phyloP scores from a whole-genome alignment of 2,329 filamentous ascomycete genomes.

The Amauroascus verrucosus region DNA sequence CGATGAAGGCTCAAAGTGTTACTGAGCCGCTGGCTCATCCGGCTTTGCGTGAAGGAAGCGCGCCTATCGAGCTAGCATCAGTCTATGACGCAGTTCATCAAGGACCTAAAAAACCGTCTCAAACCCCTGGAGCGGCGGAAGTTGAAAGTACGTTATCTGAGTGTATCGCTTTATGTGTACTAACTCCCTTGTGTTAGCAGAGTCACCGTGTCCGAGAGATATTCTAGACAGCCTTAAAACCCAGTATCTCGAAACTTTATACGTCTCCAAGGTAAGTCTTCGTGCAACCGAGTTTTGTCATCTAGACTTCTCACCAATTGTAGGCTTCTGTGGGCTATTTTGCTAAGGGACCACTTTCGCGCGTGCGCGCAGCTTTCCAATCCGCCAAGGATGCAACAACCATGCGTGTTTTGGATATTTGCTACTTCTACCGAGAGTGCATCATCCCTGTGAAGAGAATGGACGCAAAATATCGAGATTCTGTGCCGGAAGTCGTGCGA shows the following conservation, averaged over 20 bases:
- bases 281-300: not conserved
- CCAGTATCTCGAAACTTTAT: conserved; percentile 37
- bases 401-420: conserved; percentile 23
- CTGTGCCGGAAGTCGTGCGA: conserved; percentile 32
- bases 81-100: conserved; percentile 3
- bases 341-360: conserved; percentile 41
- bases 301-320: conserved; percentile 14
- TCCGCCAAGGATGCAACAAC: conserved; percentile 20
- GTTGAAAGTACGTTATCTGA: not conserved
- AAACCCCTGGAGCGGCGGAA: not conserved
- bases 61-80: not conserved
- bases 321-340: conserved; percentile 43
- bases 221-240: conserved; percentile 29
- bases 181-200: not conserved
- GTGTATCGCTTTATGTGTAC: not conserved
- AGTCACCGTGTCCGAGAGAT: conserved; percentile 22
- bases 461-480: conserved; percentile 39
- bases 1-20: not conserved
- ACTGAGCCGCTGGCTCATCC: not conserved
- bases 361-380: conserved; percentile 35
- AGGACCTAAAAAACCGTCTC: not conserved
- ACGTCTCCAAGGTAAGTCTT: conserved; percentile 32
- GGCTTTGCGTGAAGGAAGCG: not conserved
- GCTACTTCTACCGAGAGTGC: conserved; percentile 33
- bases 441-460: conserved; percentile 39